Base-by-base conservation (phyloP, 495 filamentous ascomycete genomes). In the Penicillium longicatenatum region DNA sequence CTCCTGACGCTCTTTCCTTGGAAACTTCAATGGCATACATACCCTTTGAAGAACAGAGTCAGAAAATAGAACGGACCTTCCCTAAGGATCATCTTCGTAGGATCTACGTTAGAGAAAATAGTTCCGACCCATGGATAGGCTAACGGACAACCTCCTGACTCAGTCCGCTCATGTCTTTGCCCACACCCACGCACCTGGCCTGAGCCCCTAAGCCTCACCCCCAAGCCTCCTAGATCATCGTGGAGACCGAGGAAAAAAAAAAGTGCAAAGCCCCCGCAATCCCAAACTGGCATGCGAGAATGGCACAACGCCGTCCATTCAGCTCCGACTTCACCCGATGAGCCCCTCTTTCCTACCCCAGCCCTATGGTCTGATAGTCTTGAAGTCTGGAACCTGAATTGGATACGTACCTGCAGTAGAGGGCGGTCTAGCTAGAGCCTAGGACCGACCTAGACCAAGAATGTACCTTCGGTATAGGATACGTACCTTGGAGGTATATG, bases 371-470 rank as follows among this genome's bases (percentile, higher is more conserved):
- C 11, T 31, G 41, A 54, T 12, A n/a, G 35, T n/a, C 14, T 14
- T 39, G 19, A 17, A 30, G 14, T n/a, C 22, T 30, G 45, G 45
- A 17, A 8, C 45, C 45, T 9, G 37, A 6, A 39, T 39, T 35
- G 35, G 31, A 30, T 43, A 35, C 26, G 63, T 68, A 68, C 65
- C 65, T 68, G 65, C 65, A 67, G 64, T 17, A 65, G 62, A 57
- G 42, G 35, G 12, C 39, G 54, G 30, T 65, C 62, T 65, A 62
- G 62, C 47, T 53, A 24, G 16, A 31, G 22, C 14, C 49, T 51
- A 37, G 31, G 33, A 51, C n/a, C 49, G 24, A 37, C 33, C 49
- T 51, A 51, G 49, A 35, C 33, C 49, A 14, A 12, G 16, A 48
- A 48, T 29, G 45, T 48, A 48, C 22, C 21, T n/a, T 20, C n/a